These are phyloP conservation scores for Pleurotus sapidus DNA, from an alignment of 768 basidiomycete species.

Conservation along the genomic window DNA sequence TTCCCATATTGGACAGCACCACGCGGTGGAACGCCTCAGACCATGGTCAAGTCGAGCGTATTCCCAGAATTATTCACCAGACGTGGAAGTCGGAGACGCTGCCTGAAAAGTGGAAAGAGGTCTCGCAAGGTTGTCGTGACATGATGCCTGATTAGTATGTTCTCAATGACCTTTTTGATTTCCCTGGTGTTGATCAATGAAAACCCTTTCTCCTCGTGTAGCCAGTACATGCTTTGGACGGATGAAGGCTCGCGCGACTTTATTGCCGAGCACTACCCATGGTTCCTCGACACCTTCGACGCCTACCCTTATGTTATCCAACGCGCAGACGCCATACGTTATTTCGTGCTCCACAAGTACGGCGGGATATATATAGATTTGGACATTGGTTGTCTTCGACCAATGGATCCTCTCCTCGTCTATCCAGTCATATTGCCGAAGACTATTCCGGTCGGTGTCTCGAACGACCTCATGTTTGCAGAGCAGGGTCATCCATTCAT, in stretches of 20 bases:
- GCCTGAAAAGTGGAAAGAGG: slow-evolving; percentile 74
- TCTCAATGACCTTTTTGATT: slow-evolving; percentile 9
- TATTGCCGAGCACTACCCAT: slow-evolving; percentile 82
- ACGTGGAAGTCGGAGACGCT: slow-evolving; percentile 95
- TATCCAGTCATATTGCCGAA: slow-evolving; percentile 90
- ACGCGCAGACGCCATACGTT: slow-evolving; percentile 96
- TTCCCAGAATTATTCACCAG: slow-evolving; percentile 95
- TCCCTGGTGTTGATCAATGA: slow-evolving; percentile 8
- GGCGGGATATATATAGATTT: slow-evolving; percentile 97
- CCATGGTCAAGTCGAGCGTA: slow-evolving; percentile 63
- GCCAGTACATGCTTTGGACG: slow-evolving; percentile 97
- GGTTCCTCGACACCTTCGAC: slow-evolving; percentile 94
- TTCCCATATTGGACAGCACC: slow-evolving; percentile 52
- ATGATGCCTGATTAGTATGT: slow-evolving; percentile 97
- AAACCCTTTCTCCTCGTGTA: slow-evolving; percentile 28
- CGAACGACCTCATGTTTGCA: slow-evolving; percentile 95
- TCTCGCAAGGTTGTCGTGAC: slow-evolving; percentile 82
- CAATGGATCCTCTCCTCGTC: slow-evolving; percentile 80
- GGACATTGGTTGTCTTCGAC: slow-evolving; percentile 90
- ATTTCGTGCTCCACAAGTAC: slow-evolving; percentile 94
- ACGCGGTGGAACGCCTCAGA: slow-evolving; percentile 64
- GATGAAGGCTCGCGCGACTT: slow-evolving; percentile 89
- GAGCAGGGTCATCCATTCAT: slow-evolving; percentile 85
- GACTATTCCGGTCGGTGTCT: slow-evolving; percentile 96
- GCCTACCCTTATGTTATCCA: slow-evolving; percentile 89